Conservation (phyloP, 2,329 filamentous ascomycete genomes). For the Monascus ruber region DNA sequence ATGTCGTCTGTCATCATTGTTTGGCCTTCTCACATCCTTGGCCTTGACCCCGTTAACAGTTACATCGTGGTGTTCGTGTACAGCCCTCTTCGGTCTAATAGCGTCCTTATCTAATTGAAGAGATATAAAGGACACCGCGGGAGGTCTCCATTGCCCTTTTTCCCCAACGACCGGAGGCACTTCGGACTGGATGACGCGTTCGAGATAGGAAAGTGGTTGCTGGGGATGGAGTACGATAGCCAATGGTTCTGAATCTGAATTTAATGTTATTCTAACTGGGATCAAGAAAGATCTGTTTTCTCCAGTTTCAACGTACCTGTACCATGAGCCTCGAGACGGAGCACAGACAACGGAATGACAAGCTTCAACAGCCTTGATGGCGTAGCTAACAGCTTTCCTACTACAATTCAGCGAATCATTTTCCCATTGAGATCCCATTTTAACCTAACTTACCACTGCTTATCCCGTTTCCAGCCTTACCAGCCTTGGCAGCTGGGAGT, state of each 20-base stretch:
- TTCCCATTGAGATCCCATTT: too few relatives aligned
- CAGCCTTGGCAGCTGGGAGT: too few relatives aligned
- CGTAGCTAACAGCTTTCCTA: slow-evolving; percentile 68
- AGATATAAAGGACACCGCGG: slow-evolving; percentile 67
- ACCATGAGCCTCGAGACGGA: slow-evolving; percentile 47
- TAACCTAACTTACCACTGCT: too few relatives aligned
- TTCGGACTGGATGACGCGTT: slow-evolving; percentile 79
- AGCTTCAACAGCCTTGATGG: slow-evolving; percentile 71
- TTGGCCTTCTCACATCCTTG: slow-evolving; percentile 13
- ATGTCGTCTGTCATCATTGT: slow-evolving; percentile 26
- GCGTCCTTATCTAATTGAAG: slow-evolving; percentile 59
- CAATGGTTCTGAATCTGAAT: slow-evolving; percentile 50
- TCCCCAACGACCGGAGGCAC: slow-evolving; percentile 55
- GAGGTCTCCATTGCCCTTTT: slow-evolving; percentile 56
- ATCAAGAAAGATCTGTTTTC: too few relatives aligned
- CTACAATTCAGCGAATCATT: too few relatives aligned
- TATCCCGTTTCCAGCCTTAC: too few relatives aligned
- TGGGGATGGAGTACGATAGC: slow-evolving; percentile 80
- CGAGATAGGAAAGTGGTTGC: slow-evolving; percentile 81
- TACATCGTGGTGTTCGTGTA: slow-evolving; percentile 29
- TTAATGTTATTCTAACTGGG: too few relatives aligned
- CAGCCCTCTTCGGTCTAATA: slow-evolving; percentile 26
- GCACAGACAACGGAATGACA: slow-evolving; percentile 60
- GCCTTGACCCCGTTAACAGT: slow-evolving; percentile 12
- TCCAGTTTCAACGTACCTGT: slow-evolving; percentile 30